Base-by-base conservation (phyloP, 768 basidiomycete species). In the Leucocoprinus leucothites region DNA sequence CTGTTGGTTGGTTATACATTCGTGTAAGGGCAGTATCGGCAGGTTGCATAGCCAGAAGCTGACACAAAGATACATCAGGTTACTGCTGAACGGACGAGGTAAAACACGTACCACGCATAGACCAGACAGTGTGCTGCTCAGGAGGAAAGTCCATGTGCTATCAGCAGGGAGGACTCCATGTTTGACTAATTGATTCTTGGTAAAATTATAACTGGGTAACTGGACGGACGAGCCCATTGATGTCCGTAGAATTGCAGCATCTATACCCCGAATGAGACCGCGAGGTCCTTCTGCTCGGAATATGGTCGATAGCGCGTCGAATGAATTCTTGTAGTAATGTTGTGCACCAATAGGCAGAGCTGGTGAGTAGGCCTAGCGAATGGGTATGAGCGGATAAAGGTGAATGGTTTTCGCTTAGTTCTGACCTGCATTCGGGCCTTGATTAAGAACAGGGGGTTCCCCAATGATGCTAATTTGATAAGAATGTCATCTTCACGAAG, bases 181-280 rank as follows among this genome's bases (percentile, higher is more conserved):
- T 38, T 78, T 75, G 5, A 88, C 81, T 43, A 99, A 71, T 51
- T 87, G 82, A 48, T 80, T 83, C 70, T 99, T 99, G 26, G 93
- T 91, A 69, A 91, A 89, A 61, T 93, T 95, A 69, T 99, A 99
- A 45, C 91, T 91, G 1, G 97, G 97, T 24, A 99, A 71, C 82
- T 99, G 97, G 7, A 95, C 93, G 40, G 91, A 93, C 38, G 90
- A 92, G 3, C 94, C 97, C 91, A 94, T 96, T 0, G 92, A 87
- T 11, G 97, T 98, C 53, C 97, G 80, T 51, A 99, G 72, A 51
- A 97, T 86, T 4, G 97, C 94, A 28, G 95, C 93, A 63, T 95
- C 94, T 34, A 98, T 87, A 26, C 97, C 96, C 53, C 95, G 85
- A 47, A 91, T 73, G 38, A 98, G 78, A 13, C 97, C 97, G 21